Evolutionary conservation across 2,329 filamentous ascomycete genomes (phyloP), one percentile per base, ranked within the genome.

Genomic region (Neofusicoccum umdonicola): DNA sequence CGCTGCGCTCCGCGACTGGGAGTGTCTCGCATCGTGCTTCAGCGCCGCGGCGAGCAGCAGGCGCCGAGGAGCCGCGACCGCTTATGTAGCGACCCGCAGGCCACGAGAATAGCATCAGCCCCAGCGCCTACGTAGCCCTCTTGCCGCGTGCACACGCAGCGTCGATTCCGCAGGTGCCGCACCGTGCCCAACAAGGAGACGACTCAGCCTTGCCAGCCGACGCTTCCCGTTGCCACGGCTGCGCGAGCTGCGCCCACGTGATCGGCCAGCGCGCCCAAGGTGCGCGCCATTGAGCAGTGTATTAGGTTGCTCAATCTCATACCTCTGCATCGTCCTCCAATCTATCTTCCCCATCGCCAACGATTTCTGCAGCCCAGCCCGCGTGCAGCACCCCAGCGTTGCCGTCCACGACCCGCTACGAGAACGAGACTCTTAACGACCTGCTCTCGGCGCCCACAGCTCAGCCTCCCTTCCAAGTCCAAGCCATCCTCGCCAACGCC

Each of bases 401-500:
- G 56, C 41, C n/a, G 41, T 41, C 50, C 48, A 27, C 48, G 31
- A 11, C 54, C 42, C 41, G 42, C 41, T 42, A 31, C 56, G 42
- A 60, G 54, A 58, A 58, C 54, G 54, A 45, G 56, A 60, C 56
- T 60, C 56, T 60, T 47, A 17, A 60, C 56, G 56, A 45, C 56
- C 39, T 58, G 54, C 54, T 56, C 52, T 42, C 52, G 52, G 52
- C 45, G 58, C 58, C 17, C 51, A 35, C 34, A 57, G 62, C 62
- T 65, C 63, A 65, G 63, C 63, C 63, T 65, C 63, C 50, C 62
- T 64, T 47, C 62, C 19, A 37, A 65, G 56, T 34, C 63, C 39
- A 65, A 52, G 67, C 68, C 69, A 68, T 67, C 71, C 66, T 67
- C 63, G 67, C 70, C 71, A 67, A 69, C 67, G 70, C 66, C 69